Evolutionary conservation across 1,139 yeast genomes (phyloP), one percentile per base, ranked within the genome.

Genomic region (Yamadazyma friedrichii): DNA sequence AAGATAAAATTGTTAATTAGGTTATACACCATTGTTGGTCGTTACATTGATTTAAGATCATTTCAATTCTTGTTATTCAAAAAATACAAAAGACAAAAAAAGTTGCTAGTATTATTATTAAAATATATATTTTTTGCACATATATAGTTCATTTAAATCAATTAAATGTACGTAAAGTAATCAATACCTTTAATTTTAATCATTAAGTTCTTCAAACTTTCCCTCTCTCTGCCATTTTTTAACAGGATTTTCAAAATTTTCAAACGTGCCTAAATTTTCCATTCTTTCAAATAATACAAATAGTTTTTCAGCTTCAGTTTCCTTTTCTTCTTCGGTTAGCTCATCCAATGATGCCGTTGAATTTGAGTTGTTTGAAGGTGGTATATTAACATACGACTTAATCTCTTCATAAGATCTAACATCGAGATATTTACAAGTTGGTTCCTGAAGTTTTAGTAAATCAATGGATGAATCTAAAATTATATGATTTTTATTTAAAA

Each of bases 291-390:
- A 76, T 3, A 77, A 44, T 3, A 64, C 71, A 52, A 71, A 74
- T 51, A 78, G 55, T 47, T 74, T 66, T 41, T 76, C 81, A 1
- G 82, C 78, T 49, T 78, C 83, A 9, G 55, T 54, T 44, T 76
- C 79, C 51, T 78, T 77, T 47, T 78, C 83, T 41, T 70, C 76
- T n/a, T 65, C 68, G 1, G 77, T 65, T 63, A 76, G 42, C 2
- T 46, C 52, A 34, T 28, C 41, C 4, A 28, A 11, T 8, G 24
- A 22, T 8, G 44, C 28, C n/a, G 25, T 33, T 20, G 32, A 22
- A 9, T 9, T 16, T 12, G 40, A n/a, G n/a, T 9, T 20, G 15
- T 15, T 8, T 20, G 10, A 4, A 10, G 35, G 25, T 24, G 30
- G 31, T 9, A 31, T 9, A 2, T 11, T n/a, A 10, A 29, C 15